A percentile compares a stretch with the other conserved stretches of the same genome.
Evolutionary conservation across 208 protist species (phyloP).

Genomic region (Crithidia brevicula): DNA sequence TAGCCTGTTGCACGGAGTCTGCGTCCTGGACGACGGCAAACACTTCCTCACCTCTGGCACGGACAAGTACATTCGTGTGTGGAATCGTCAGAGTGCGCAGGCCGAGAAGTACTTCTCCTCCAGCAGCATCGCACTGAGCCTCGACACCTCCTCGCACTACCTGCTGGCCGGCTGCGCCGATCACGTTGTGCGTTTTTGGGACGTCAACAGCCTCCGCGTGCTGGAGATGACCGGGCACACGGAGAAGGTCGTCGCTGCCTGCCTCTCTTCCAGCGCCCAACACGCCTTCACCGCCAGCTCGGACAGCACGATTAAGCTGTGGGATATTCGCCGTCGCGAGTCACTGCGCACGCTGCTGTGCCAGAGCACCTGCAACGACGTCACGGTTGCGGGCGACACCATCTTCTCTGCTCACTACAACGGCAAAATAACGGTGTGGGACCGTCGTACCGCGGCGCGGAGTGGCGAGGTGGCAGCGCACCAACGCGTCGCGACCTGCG

Average conservation of each 20-base stretch:
- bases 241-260: constrained; percentile 70
- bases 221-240: constrained; percentile 70
- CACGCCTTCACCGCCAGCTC: constrained; percentile 71
- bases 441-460: constrained; percentile 41
- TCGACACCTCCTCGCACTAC: constrained; percentile 58
- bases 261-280: constrained; percentile 55
- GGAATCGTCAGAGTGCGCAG: constrained; percentile 38
- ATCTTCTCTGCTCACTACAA: constrained; percentile 80
- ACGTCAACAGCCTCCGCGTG: constrained; percentile 52
- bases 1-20: constrained; percentile 44
- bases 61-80: constrained; percentile 61
- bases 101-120: constrained; percentile 39
- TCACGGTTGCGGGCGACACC: constrained; percentile 48
- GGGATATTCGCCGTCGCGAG: constrained; percentile 53
- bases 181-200: constrained; percentile 69
- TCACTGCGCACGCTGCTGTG: constrained; percentile 60
- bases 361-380: constrained; percentile 66
- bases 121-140: constrained; percentile 48
- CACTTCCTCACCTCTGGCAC: constrained; percentile 53
- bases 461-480: constrained; percentile 47
- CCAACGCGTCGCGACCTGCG: constrained; percentile 58
- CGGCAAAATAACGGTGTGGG: constrained; percentile 66
- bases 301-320: constrained; percentile 76
- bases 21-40: constrained; percentile 40
- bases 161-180: constrained; percentile 71